Percentiles rank a stretch among this genome's conserved stretches.
Conservation (phyloP, 306 rosid species). For the Castanea sativa region DNA sequence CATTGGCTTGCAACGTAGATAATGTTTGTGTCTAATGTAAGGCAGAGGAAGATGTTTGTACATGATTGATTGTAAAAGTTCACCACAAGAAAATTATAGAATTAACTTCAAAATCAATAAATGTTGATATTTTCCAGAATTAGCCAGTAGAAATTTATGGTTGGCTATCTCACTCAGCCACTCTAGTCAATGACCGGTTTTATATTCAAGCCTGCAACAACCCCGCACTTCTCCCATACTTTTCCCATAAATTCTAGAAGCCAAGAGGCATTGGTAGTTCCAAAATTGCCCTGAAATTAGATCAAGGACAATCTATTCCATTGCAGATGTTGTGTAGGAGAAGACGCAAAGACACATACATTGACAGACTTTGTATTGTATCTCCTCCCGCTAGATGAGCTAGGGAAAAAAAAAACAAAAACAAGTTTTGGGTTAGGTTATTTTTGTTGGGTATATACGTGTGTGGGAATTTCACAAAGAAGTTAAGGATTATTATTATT, state of each 20-base stretch:
- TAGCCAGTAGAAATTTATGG: background rate
- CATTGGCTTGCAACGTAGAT: constrained; percentile 14
- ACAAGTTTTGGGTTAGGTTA: background rate
- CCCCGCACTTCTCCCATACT: background rate
- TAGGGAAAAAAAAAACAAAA: background rate
- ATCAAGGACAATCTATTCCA: background rate
- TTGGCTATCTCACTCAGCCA: background rate
- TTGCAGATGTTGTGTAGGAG: too few species aligned
- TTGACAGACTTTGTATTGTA: background rate
- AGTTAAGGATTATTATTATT: too few species aligned
- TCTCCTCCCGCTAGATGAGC: background rate
- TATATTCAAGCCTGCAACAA: background rate
- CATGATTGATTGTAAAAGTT: constrained; percentile 8
- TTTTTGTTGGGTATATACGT: background rate
- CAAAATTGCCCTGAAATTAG: background rate
- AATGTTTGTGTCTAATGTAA: constrained; percentile 10
- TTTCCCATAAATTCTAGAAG: background rate
- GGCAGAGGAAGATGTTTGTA: constrained; percentile 15
- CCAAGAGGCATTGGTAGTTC: background rate
- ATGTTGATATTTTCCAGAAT: background rate
- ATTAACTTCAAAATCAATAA: constrained; percentile 8
- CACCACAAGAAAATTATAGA: background rate
- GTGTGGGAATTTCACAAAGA: too few species aligned
- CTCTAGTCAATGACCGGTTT: background rate
- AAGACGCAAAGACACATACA: too few species aligned